Evolutionary conservation across 208 protist genomes (phyloP).

Genomic region (Crithidia brevicula): DNA sequence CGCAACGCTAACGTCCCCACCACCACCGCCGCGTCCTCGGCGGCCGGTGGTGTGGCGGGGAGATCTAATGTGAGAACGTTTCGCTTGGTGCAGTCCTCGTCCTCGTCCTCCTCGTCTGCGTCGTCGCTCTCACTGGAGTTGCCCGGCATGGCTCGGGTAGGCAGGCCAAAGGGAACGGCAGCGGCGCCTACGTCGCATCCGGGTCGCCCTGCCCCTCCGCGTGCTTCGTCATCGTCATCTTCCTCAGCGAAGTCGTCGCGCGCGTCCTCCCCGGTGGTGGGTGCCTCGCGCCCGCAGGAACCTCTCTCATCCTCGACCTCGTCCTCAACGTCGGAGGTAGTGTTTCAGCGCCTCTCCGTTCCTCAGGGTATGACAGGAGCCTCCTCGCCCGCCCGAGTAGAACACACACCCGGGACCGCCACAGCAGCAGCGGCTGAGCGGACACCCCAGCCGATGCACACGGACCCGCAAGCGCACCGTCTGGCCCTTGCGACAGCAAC

Average conservation of each 20-base stretch:
- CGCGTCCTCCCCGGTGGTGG: not conserved
- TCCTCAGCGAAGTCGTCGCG: constrained; percentile 3
- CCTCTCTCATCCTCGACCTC: constrained; percentile 7
- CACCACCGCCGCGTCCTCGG: not conserved
- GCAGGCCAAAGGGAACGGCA: not conserved
- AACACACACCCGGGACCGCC: too few species aligned
- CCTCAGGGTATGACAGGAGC: not conserved
- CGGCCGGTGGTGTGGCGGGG: not conserved
- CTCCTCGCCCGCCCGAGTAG: too few species aligned
- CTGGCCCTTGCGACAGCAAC: not conserved
- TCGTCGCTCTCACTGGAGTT: constrained; percentile 8
- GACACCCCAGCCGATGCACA: not conserved
- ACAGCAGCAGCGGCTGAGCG: not conserved
- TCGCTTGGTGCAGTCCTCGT: constrained; percentile 13
- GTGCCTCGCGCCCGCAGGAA: not conserved
- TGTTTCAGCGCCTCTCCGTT: constrained; percentile 6
- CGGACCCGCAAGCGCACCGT: not conserved
- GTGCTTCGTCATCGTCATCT: not conserved
- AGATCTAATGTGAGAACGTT: not conserved
- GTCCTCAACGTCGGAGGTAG: constrained; percentile 21
- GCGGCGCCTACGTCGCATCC: not conserved
- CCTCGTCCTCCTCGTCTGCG: constrained; percentile 19
- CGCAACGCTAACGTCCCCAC: not conserved
- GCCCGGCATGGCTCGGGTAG: not conserved
- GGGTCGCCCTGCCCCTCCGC: not conserved